Conservation (phyloP, 2,329 filamentous ascomycete species). For the Penicillium janthinellum region DNA sequence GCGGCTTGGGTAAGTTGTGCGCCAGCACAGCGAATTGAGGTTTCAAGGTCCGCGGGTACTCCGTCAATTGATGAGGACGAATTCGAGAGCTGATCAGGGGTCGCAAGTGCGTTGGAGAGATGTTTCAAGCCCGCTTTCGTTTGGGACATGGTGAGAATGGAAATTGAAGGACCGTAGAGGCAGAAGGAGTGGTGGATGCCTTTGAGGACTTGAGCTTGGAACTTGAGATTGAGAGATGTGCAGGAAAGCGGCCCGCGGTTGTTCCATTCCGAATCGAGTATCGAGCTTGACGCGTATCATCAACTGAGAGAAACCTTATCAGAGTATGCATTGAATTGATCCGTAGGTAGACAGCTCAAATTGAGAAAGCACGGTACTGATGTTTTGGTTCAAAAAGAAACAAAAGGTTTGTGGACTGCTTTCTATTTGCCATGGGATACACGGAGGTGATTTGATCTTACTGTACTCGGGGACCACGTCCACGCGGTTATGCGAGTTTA, state of each 20-base stretch:
- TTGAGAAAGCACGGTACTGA: no score
- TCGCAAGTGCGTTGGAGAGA: constrained; percentile 50
- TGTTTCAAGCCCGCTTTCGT: constrained; percentile 33
- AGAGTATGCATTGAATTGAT: no score
- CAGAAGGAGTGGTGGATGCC: constrained; percentile 8
- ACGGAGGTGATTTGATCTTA: no score
- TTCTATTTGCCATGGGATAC: no score
- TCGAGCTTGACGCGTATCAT: neutral
- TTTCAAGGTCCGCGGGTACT: constrained; percentile 44
- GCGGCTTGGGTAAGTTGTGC: constrained; percentile 51
- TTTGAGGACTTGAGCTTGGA: neutral
- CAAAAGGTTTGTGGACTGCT: no score
- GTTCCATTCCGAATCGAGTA: constrained; percentile 4
- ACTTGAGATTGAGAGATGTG: neutral
- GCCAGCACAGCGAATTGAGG: constrained; percentile 49
- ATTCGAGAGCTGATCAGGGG: constrained; percentile 47
- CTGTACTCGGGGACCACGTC: no score
- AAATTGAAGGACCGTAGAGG: constrained; percentile 13
- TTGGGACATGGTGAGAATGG: constrained; percentile 28
- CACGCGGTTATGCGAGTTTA: no score
- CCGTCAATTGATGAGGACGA: constrained; percentile 49
- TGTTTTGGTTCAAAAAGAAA: no score
- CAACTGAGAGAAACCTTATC: no score
- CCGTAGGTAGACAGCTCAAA: no score
- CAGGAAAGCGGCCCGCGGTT: neutral